phyloP scores from a whole-genome alignment of 1,139 yeast genomes.

The Geotrichum restrictum region DNA sequence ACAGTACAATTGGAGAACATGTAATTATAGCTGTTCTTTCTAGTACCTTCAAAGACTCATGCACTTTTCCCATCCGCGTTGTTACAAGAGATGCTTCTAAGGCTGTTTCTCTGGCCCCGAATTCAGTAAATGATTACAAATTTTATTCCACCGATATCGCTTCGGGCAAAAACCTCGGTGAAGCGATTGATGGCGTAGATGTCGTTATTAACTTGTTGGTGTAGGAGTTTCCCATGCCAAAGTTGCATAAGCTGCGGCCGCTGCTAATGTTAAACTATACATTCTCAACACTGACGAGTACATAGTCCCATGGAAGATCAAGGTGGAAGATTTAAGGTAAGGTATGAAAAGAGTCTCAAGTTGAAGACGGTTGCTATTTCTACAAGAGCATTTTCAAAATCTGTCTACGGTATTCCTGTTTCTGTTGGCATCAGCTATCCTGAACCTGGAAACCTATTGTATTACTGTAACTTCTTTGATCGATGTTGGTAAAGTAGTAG shows the following conservation, averaged over 20 bases:
- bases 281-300: slow-evolving; percentile 36
- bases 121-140: slow-evolving; percentile 35
- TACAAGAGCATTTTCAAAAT: slow-evolving; percentile 47
- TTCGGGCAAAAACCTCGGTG: slow-evolving; percentile 32
- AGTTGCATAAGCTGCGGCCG: slow-evolving; percentile 41
- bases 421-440: slow-evolving; percentile 39
- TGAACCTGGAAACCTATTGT: too few species aligned
- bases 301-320: slow-evolving; percentile 42
- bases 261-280: slow-evolving; percentile 48
- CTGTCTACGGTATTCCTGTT: slow-evolving; percentile 22
- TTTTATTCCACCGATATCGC: slow-evolving; percentile 30
- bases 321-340: slow-evolving; percentile 44
- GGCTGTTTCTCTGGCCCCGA: slow-evolving; percentile 41
- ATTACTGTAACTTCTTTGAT: too few species aligned
- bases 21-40: slow-evolving; percentile 46
- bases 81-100: slow-evolving; percentile 47
- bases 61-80: slow-evolving; percentile 50
- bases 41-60: slow-evolving; percentile 44
- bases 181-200: slow-evolving; percentile 48
- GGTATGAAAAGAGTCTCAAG: slow-evolving; percentile 45
- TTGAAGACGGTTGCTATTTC: slow-evolving; percentile 51
- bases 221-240: slow-evolving; percentile 35
- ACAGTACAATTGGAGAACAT: slow-evolving; percentile 52
- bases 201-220: slow-evolving; percentile 49
- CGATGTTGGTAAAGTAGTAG: slow-evolving; percentile 11